Base-by-base conservation (phyloP, 2,329 filamentous ascomycete species). In the Calonectria pseudoturangicola region DNA sequence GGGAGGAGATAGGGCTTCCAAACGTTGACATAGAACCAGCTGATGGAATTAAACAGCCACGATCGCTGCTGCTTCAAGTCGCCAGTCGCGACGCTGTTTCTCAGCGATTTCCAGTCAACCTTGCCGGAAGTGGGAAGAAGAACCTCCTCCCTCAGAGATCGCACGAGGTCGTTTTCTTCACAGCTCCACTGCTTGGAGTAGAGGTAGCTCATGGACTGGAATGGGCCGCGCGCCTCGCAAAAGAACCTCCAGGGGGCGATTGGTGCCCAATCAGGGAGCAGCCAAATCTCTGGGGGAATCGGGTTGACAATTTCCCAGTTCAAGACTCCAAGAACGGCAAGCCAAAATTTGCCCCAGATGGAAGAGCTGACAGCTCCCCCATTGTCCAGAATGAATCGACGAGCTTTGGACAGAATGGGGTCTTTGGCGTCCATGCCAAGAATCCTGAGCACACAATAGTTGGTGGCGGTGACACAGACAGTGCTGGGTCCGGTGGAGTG, bases 341-440 rank as follows among this genome's bases (percentile, higher is more conserved):
- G 88, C 95, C 95, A 98, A 83, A 97, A 96, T 82, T 99, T 99
- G 16, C 92, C 91, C 97, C 97, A 99, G 81, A 98, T 96, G n/a
- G 97, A 96, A 1, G 91, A 92, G 78, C 95, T 92, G 16, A 93
- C 88, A 1, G 95, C 95, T 30, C 96, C 96, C 5, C 97, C 97
- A 43, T 98, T 87, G 80, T 93, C 92, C 83, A 98, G 95, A 33
- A 98, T 86, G 39, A 92, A 93, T 0, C 89, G 92, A 72, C 97
- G 91, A 2, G 96, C 96, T 84, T 95, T 96, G 66, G 94, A 88
- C 92, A 98, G 94, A 51, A 93, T 88, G 9, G 94, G 92, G 71
- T 98, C 93, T 75, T 98, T 94, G 2, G 95, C 90, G 65, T 93
- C 92, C 10, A 95, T 94, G 18, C 96, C 97, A 8, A 98, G 86